phyloP scores from a whole-genome alignment of 2,329 filamentous ascomycete species.

The Cladophialophora bantiana region DNA sequence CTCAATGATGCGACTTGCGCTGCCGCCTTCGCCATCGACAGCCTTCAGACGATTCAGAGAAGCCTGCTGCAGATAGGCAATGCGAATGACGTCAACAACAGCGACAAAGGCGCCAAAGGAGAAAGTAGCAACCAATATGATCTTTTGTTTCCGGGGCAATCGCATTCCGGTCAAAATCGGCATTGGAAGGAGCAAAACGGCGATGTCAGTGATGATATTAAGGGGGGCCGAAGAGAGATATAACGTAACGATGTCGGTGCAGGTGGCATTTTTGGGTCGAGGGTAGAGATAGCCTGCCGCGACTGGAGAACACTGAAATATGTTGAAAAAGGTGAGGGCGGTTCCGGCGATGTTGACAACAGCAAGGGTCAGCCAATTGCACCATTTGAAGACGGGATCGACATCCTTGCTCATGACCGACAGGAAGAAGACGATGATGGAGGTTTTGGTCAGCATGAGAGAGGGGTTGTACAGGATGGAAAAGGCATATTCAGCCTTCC shows the following conservation, averaged over 20 bases:
- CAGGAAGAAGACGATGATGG: slow-evolving; percentile 90
- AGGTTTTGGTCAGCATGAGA: slow-evolving; percentile 72
- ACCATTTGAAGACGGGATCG: slow-evolving; percentile 76
- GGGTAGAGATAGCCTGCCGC: slow-evolving; percentile 69
- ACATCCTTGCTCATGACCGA: slow-evolving; percentile 73
- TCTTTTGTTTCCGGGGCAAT: slow-evolving; percentile 83
- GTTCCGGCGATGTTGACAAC: slow-evolving; percentile 80
- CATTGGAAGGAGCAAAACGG: slow-evolving; percentile 85
- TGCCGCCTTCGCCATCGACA: slow-evolving; percentile 44
- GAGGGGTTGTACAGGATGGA: slow-evolving; percentile 61
- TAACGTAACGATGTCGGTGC: slow-evolving; percentile 68
- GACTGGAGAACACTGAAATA: slow-evolving; percentile 83
- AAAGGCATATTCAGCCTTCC: slow-evolving; percentile 64
- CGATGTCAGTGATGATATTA: slow-evolving; percentile 90
- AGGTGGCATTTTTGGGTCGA: slow-evolving; percentile 55
- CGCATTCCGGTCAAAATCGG: slow-evolving; percentile 87
- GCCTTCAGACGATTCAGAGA: slow-evolving; percentile 55
- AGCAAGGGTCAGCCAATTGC: slow-evolving; percentile 78
- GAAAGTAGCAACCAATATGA: slow-evolving; percentile 85
- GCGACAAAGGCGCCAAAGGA: slow-evolving; percentile 85
- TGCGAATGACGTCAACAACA: slow-evolving; percentile 84
- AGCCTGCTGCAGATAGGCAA: slow-evolving; percentile 86
- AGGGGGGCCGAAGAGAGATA: slow-evolving; percentile 80
- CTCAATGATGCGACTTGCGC: slow-evolving; percentile 39
- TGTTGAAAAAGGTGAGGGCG: slow-evolving; percentile 83